Evolutionary conservation across 352 stramenopile species (phyloP).

Genomic region (Peronospora farinosa): DNA sequence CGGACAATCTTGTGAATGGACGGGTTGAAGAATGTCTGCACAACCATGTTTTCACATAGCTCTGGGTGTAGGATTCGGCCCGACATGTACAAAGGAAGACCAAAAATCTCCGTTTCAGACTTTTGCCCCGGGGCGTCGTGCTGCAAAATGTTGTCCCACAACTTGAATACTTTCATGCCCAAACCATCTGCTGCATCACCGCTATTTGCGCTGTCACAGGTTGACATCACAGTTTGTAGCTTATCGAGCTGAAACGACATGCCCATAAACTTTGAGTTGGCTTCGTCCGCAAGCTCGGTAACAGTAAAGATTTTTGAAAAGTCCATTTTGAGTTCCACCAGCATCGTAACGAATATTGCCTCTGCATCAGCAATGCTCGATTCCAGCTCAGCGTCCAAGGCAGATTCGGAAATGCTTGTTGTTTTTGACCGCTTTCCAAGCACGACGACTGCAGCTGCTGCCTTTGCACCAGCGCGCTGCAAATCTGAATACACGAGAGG

Average conservation of each 20-base stretch:
- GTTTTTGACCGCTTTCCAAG: slow-evolving; percentile 64
- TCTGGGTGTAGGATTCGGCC: slow-evolving; percentile 73
- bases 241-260: slow-evolving; percentile 61
- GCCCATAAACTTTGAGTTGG: slow-evolving; percentile 85
- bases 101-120: slow-evolving; percentile 72
- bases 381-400: slow-evolving; percentile 44
- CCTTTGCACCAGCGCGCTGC: slow-evolving; percentile 74
- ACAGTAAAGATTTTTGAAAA: slow-evolving; percentile 81
- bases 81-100: slow-evolving; percentile 80
- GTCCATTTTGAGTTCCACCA: slow-evolving; percentile 85
- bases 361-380: slow-evolving; percentile 73
- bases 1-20: slow-evolving; percentile 83
- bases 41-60: slow-evolving; percentile 82
- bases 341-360: slow-evolving; percentile 81
- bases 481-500: slow-evolving; percentile 72
- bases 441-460: slow-evolving; percentile 70
- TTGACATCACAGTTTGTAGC: slow-evolving; percentile 12
- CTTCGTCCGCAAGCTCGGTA: slow-evolving; percentile 74
- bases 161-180: slow-evolving; percentile 31
- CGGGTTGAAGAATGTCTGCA: slow-evolving; percentile 76
- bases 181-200: slow-evolving; percentile 12
- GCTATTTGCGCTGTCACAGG: background rate
- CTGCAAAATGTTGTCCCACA: slow-evolving; percentile 68
- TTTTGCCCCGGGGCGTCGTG: slow-evolving; percentile 55
- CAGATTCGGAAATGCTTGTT: slow-evolving; percentile 20